Evolutionary conservation across 805 yeast genomes (phyloP), one percentile per base, ranked within the genome.

Genomic region (Ogataea nonfermentans): DNA sequence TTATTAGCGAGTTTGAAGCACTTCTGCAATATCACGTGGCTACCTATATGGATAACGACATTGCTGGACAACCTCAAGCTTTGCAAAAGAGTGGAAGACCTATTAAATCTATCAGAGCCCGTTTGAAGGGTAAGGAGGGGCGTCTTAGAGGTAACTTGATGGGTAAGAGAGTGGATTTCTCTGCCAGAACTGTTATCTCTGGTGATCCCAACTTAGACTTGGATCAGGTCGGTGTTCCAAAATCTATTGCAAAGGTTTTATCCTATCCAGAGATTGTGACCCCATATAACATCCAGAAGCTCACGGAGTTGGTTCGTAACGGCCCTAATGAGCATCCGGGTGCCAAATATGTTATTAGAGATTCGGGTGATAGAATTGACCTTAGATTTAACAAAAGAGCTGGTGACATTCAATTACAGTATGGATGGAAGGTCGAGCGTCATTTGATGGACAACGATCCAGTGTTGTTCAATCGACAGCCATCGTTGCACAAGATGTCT

Each of bases 281-380:
- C 2, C 99, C 98, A 6, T 93, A 88, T 67, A 93, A 93, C 62
- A 93, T 93, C 52, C 96, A 93, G 62, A 79, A 86, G 51, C 73
- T 93, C 55, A 91, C 98, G 2, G 95, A 88, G 63, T 74, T 81
- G 53, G 99, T 93, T 15, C 84, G 96, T 51, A 93, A 93, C 65
- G 99, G 99, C 47, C 99, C 99, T 20, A 93, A 91, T 61, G 98
- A 93, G 65, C 99, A 93, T 59, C 99, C 99, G 2, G 99, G 99
- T 75, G 99, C 99, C 13, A 91, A 91, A 59, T 93, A 93, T 62
- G 96, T 93, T 35, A 91, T 93, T 46, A 84, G 99, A 70, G 99
- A 93, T 59, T 88, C 95, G 34, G 99, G 99, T 62, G 99, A 95
- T 61, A 90, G 99, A 74, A 91, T 93, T 57, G 99, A 93, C 63